These are phyloP conservation scores for Crinitomyces ghanaensis DNA, from an alignment of 805 yeast genomes.

Conservation along the genomic window DNA sequence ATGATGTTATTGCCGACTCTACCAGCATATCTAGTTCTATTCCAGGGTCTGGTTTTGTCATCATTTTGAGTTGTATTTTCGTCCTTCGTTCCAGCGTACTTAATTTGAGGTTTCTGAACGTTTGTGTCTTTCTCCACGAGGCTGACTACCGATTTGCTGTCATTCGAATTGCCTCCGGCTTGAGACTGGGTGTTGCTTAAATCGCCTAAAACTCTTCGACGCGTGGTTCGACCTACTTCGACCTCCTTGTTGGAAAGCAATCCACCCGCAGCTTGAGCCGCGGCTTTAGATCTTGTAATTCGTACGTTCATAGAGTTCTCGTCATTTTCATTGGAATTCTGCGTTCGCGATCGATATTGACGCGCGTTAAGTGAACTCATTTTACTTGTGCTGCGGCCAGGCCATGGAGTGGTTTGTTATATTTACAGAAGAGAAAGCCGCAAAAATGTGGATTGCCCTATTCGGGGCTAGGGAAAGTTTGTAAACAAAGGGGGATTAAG, in stretches of 20 bases:
- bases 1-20: neutral
- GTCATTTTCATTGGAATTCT: conserved; percentile 5
- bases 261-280: conserved; percentile 1
- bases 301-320: conserved; percentile 6
- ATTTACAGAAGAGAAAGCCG: too few relatives aligned
- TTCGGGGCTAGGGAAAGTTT: too few relatives aligned
- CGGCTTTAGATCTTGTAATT: conserved; percentile 6
- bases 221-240: conserved; percentile 11
- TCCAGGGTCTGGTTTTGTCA: too few relatives aligned
- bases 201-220: conserved; percentile 27
- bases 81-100: neutral
- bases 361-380: too few relatives aligned
- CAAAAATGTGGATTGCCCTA: too few relatives aligned
- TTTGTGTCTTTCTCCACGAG: neutral
- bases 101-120: neutral
- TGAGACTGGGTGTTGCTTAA: conserved; percentile 18
- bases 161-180: neutral
- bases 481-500: too few relatives aligned
- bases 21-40: neutral
- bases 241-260: conserved; percentile 3
- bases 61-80: neutral
- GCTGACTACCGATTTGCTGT: neutral
- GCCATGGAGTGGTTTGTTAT: too few relatives aligned
- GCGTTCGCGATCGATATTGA: conserved; percentile 9
- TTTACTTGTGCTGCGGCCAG: too few relatives aligned